Conservation (phyloP, 495 filamentous ascomycete genomes). For the Copromyces sp. region DNA sequence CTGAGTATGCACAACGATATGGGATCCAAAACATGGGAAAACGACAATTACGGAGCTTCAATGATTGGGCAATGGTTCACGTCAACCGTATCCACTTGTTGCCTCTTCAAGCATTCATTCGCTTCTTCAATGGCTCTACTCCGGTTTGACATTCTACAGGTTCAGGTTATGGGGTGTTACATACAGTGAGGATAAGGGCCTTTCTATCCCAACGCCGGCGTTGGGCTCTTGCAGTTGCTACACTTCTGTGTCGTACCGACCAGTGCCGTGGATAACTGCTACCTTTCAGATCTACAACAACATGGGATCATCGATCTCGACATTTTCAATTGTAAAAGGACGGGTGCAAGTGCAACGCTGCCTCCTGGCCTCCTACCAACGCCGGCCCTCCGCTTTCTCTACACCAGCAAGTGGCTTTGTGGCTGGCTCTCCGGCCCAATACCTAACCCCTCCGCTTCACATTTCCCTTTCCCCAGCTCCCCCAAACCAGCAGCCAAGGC, state of each 20-base stretch:
- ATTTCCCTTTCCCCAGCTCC: background rate
- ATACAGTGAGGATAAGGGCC: background rate
- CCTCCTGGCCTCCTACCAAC: background rate
- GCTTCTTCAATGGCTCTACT: background rate
- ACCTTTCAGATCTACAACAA: background rate
- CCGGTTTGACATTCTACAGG: background rate
- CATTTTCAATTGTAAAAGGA: background rate
- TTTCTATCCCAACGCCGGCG: background rate
- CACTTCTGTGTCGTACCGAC: background rate
- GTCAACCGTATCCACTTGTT: background rate
- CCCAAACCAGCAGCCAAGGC: background rate
- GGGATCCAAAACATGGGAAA: background rate
- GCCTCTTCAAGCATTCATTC: background rate
- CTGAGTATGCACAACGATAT: background rate
- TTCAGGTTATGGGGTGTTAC: background rate
- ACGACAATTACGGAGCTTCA: background rate
- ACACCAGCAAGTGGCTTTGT: background rate
- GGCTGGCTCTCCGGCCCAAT: background rate
- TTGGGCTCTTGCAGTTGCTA: background rate
- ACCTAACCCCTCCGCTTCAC: background rate
- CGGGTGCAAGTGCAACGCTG: background rate
- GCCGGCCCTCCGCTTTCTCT: background rate
- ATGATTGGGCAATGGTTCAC: background rate
- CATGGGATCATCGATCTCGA: background rate
- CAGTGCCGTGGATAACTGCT: background rate